Conservation (phyloP, 306 rosid genomes). For the Castanea mollissima region DNA sequence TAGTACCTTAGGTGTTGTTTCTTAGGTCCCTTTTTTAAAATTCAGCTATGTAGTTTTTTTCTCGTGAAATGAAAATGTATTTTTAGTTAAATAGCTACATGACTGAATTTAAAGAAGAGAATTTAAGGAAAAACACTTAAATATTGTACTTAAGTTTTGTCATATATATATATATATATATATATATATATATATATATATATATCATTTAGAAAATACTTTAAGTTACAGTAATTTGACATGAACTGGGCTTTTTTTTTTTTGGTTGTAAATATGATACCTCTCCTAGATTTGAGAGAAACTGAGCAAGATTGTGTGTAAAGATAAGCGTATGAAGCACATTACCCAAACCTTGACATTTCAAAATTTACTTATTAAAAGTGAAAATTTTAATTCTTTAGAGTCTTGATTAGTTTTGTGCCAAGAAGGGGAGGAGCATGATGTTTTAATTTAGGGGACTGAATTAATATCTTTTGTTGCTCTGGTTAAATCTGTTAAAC, state of each 20-base stretch:
- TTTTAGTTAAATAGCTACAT: no score
- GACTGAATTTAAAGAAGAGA: rapidly evolving
- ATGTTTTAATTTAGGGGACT: not conserved
- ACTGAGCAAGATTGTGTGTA: not conserved
- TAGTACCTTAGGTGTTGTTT: no score
- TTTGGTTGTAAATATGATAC: not conserved
- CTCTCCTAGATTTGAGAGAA: not conserved
- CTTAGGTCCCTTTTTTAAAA: rapidly evolving
- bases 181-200: no score
- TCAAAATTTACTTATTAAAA: not conserved
- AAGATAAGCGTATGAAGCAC: not conserved
- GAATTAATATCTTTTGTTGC: not conserved
- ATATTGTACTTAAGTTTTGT: no score
- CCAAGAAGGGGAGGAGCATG: not conserved
- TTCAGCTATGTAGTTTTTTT: no score
- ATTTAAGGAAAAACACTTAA: no score
- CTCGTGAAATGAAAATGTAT: rapidly evolving
- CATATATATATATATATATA: not conserved
- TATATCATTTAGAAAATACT: not conserved
- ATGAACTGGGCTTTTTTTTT: not conserved
- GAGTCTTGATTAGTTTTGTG: not conserved
- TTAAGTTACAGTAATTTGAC: not conserved
- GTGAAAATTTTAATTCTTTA: not conserved
- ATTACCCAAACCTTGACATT: not conserved
- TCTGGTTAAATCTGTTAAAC: not conserved